These are phyloP conservation scores for Wakefieldia striispora DNA, from an alignment of 768 basidiomycete genomes.

Conservation along the genomic window DNA sequence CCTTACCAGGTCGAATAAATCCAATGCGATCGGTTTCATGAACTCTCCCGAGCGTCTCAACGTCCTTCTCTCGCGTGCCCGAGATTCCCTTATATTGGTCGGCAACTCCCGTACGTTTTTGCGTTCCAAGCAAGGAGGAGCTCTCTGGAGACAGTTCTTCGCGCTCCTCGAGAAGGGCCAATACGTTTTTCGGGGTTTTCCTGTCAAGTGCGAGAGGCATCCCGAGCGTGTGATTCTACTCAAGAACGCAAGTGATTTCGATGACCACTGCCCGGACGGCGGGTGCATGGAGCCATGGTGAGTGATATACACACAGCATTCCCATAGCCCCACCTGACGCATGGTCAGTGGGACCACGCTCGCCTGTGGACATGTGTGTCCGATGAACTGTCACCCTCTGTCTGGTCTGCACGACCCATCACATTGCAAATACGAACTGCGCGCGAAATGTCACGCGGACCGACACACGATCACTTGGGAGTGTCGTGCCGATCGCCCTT, in stretches of 20 bases:
- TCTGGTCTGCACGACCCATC: conserved; percentile 24
- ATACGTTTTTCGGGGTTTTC: conserved; percentile 37
- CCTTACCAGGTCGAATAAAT: conserved; percentile 57
- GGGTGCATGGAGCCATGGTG: conserved; percentile 63
- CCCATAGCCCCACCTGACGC: background rate
- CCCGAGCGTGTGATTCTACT: conserved; percentile 40
- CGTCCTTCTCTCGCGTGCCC: conserved; percentile 66
- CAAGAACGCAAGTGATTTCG: conserved; percentile 46
- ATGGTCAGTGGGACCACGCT: conserved; percentile 7
- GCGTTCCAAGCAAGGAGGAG: conserved; percentile 11
- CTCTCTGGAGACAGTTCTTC: conserved; percentile 16
- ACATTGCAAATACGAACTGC: conserved; percentile 40
- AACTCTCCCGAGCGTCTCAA: conserved; percentile 64
- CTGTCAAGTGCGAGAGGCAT: conserved; percentile 55
- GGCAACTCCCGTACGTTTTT: conserved; percentile 63
- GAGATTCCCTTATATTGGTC: conserved; percentile 61
- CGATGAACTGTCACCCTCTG: conserved; percentile 57
- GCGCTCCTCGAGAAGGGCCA: conserved; percentile 7
- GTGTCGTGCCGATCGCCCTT: conserved; percentile 39
- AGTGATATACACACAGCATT: conserved; percentile 6
- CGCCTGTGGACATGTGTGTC: conserved; percentile 44
- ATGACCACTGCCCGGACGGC: conserved; percentile 54
- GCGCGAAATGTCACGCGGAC: conserved; percentile 37
- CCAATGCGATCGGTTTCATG: conserved; percentile 68
- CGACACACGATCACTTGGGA: conserved; percentile 43